Percentiles rank a stretch among this genome's conserved stretches.
Evolutionary conservation across 805 yeast species (phyloP).

Genomic region (Dipodascus albidus): DNA sequence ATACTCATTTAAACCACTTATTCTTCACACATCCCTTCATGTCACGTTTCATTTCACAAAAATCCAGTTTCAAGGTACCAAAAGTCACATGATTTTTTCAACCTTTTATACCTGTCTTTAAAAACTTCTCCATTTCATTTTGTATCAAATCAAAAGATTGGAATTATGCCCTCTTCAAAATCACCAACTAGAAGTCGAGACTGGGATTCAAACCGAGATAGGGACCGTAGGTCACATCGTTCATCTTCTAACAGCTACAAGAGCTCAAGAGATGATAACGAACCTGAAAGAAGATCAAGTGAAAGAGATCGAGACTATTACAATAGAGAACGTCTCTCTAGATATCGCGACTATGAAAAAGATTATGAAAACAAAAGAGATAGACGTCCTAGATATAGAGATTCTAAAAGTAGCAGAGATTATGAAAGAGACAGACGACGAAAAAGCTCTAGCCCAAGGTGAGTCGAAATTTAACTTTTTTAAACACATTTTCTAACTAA

Average conservation of each 20-base stretch:
- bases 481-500: neutral
- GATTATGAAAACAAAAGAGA: slow-evolving; percentile 4
- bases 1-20: too few relatives aligned
- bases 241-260: too few relatives aligned
- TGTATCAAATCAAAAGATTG: too few relatives aligned
- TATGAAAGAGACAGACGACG: slow-evolving; percentile 6
- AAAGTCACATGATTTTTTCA: too few relatives aligned
- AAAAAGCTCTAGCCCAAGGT: neutral
- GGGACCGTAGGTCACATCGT: neutral
- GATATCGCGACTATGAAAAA: slow-evolving; percentile 7
- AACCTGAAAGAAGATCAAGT: neutral
- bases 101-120: too few relatives aligned
- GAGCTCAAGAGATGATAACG: neutral
- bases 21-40: too few relatives aligned
- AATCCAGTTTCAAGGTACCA: too few relatives aligned
- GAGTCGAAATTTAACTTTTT: neutral
- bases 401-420: slow-evolving; percentile 8
- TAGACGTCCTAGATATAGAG: slow-evolving; percentile 5
- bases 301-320: slow-evolving; percentile 9
- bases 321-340: slow-evolving; percentile 7
- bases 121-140: too few relatives aligned
- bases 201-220: too few relatives aligned
- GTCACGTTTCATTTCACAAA: too few relatives aligned
- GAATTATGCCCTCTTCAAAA: neutral
- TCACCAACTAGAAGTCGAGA: neutral